phyloP scores from a whole-genome alignment of 345 rosid genomes.

The Acer yangbiense region DNA sequence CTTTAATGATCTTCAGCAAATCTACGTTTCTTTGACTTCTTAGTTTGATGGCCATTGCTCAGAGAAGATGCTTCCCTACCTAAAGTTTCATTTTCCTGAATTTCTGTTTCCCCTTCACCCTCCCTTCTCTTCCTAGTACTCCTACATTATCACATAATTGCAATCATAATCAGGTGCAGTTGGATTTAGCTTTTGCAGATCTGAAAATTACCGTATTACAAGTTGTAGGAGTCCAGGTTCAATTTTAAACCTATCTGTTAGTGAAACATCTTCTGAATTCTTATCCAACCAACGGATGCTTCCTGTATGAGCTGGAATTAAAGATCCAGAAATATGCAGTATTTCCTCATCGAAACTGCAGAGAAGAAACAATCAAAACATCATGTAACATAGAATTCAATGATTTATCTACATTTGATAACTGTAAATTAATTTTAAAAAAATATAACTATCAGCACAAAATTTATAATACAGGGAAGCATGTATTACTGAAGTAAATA shows the following conservation, averaged over 20 bases:
- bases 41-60: conserved; percentile 15
- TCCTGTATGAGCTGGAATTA: conserved; percentile 61
- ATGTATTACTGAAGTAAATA: background rate
- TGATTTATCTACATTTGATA: background rate
- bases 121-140: conserved; percentile 38
- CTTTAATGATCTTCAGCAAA: conserved; percentile 26
- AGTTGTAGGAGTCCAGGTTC: background rate
- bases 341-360: conserved; percentile 81
- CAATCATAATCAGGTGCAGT: background rate
- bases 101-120: conserved; percentile 30
- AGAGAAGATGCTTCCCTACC: conserved; percentile 16
- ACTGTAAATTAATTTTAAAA: background rate
- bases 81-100: conserved; percentile 19
- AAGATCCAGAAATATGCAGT: conserved; percentile 68
- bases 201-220: background rate
- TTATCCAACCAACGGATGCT: conserved; percentile 62
- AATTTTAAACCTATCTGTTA: conserved; percentile 39
- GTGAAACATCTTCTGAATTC: conserved; percentile 30
- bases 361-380: conserved; percentile 21
- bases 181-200: background rate
- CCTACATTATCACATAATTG: conserved; percentile 25
- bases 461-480: background rate
- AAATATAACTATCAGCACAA: background rate
- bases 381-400: background rate
- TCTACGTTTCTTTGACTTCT: conserved; percentile 46